Base-by-base conservation (phyloP, 129 eudicot species). In the Ambrosia artemisiifolia region DNA sequence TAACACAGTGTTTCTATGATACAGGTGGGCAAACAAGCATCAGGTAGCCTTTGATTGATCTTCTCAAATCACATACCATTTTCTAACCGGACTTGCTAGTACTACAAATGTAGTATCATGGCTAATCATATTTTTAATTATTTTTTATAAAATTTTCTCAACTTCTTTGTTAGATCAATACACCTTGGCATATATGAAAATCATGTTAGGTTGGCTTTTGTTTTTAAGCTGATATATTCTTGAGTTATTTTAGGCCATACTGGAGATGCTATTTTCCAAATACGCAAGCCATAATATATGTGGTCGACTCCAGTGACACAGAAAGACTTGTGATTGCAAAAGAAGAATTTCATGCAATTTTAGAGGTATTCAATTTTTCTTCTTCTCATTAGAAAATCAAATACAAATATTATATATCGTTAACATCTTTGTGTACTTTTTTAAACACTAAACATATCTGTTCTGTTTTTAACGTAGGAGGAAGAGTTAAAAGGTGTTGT, bases 251-350 rank as follows among this genome's bases (percentile, higher is more conserved):
- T 69, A 95, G 99, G 90, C 99, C 99, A 20, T 95, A 95, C 62
- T 95, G 99, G 99, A 90, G 99, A 79, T 95, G 99, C 82, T 95
- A 95, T 74, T 95, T 90, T 55, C 99, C 99, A 68, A 95, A 95
- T 83, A 95, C 99, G 42, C 99, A 91, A 80, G 99, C 99, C 62
- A 90, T 95, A 35, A 95, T 95, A 67, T 95, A 95, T 74, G 99
- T 95, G 78, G 99, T 95, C 51, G 99, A 95, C 79, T 95, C 99
- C 75, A 95, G 97, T 85, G 99, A 95, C 85, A 95, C 99, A 3
- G 99, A 95, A 32, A 78, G 99, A 67, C 83, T 95, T 68, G 91
- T 89, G 40, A 85, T 95, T 77, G 99, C 99, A 20, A 95, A 85
- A 73, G 99, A 95, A 79, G 99, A 95, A 77, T 95, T 95, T 76